A percentile compares a stretch with the other conserved stretches of the same genome.
These are phyloP conservation scores for Trichoderma asperelloides DNA, from an alignment of 495 filamentous ascomycete species.

Conservation along the genomic window DNA sequence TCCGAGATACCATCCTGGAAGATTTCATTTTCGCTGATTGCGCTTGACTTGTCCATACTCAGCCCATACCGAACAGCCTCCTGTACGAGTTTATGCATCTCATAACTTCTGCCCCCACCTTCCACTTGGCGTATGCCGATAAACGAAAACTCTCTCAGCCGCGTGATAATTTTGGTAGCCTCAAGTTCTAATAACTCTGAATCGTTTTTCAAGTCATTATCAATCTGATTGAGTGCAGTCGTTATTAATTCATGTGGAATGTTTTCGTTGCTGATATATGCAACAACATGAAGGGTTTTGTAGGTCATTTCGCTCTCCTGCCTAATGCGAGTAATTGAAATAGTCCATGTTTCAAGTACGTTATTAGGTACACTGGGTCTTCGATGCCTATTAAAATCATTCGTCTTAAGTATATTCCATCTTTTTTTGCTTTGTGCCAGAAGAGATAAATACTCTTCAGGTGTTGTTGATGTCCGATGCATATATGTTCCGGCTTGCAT, in stretches of 20 bases:
- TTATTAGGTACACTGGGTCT: slow-evolving; percentile 14
- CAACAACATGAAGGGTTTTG: slow-evolving; percentile 14
- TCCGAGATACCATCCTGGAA: background rate
- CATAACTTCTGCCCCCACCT: background rate
- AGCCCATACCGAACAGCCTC: slow-evolving; percentile 18
- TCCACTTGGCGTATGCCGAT: slow-evolving; percentile 4
- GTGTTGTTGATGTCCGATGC: slow-evolving; percentile 16
- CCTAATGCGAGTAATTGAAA: slow-evolving; percentile 16
- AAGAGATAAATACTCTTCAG: slow-evolving; percentile 14
- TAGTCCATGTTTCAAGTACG: slow-evolving; percentile 19
- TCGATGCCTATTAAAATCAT: slow-evolving; percentile 15
- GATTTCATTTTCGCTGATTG: too few species aligned
- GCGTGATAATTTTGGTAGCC: slow-evolving; percentile 4
- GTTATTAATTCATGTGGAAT: slow-evolving; percentile 17
- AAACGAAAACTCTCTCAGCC: slow-evolving; percentile 17
- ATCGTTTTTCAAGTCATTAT: background rate
- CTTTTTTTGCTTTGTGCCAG: slow-evolving; percentile 10
- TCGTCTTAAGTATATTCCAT: slow-evolving; percentile 12
- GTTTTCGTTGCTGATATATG: slow-evolving; percentile 17
- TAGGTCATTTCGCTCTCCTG: slow-evolving; percentile 17
- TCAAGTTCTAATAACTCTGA: background rate
- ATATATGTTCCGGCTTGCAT: slow-evolving; percentile 22
- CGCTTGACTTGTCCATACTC: background rate
- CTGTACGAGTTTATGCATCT: slow-evolving; percentile 18
- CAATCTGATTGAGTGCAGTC: background rate